Percentiles rank a stretch among this genome's conserved stretches.
Conservation (phyloP, 345 rosid species). For the Ceriops decandra region DNA sequence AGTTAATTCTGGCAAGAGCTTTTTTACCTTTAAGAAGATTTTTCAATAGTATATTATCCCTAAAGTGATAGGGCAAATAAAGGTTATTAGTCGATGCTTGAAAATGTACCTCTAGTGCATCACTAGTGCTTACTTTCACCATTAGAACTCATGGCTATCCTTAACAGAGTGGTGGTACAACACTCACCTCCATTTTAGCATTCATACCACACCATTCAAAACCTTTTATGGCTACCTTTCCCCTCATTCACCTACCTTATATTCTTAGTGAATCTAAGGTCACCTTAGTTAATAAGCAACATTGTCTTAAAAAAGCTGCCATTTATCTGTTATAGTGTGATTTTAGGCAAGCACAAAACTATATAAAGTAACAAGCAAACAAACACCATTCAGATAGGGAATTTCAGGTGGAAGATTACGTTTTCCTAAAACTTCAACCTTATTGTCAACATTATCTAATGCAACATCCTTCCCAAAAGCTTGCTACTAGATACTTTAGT, state of each 20-base stretch:
- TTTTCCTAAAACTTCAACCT: background rate
- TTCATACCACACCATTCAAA: background rate
- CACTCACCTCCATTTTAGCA: background rate
- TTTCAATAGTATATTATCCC: background rate
- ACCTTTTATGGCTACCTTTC: background rate
- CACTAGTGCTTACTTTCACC: too few relatives aligned
- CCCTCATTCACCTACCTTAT: background rate
- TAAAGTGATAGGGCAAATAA: background rate
- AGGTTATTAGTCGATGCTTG: background rate
- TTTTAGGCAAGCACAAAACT: rapidly evolving
- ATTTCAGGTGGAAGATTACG: background rate
- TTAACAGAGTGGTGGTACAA: background rate
- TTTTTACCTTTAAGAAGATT: too few relatives aligned
- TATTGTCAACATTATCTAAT: background rate
- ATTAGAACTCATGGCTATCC: background rate
- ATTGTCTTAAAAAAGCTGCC: background rate
- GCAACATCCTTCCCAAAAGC: too few relatives aligned
- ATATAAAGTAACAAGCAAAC: background rate
- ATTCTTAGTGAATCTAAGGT: background rate
- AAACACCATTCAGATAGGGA: background rate
- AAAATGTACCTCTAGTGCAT: background rate
- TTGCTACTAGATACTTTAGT: too few relatives aligned
- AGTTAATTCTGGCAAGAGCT: too few relatives aligned
- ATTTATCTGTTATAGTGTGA: background rate
- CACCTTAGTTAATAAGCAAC: background rate